Evolutionary conservation across 23 red algal genomes (phyloP), one percentile per base, ranked within the genome.

Genomic region (Gracilaria vermiculophylla): DNA sequence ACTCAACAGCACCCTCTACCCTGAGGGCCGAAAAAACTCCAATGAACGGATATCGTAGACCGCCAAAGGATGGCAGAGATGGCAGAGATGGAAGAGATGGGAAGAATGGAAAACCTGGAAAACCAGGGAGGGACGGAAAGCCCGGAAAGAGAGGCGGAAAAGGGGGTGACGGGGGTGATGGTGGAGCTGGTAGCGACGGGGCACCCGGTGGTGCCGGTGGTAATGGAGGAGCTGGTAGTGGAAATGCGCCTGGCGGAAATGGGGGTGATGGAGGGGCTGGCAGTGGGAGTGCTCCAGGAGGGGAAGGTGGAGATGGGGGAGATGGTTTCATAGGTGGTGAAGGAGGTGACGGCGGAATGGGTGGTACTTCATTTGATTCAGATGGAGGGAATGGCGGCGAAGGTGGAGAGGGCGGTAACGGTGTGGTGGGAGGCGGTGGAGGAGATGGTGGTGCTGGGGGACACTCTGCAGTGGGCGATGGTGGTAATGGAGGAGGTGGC

Each of bases 291-390:
- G 67, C 39, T 24, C 39, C 36, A 0, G 67, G 67, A 28, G 67
- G 67, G 9, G 67, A 42, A 0, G 67, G 67, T 48, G 67, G 67
- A 27, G 42, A 42, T 28, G 67, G 67, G 47, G 67, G 67, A 7
- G 17, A 47, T 24, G 67, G 67, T 15, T 42, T 73, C 35, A 47
- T 47, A 8, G 67, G 67, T 11, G 67, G 67, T 27, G 67, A 73
- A 25, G 67, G 67, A 42, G 67, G 67, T 7, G 67, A 42, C n/a
- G 67, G 67, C 23, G 67, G 67, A 47, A 73, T 45, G 36, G 67
- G 67, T 10, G 67, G 67, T 14, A 28, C 58, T 34, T 64, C 58
- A 14, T 64, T 64, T 31, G 35, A 13, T 34, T 23, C 20, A 34
- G 58, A 45, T 48, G 67, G 67, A 5, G 67, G 67, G 23, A 32